Conservation (phyloP, 2,329 filamentous ascomycete genomes). For the Sporothrix curviconia region DNA sequence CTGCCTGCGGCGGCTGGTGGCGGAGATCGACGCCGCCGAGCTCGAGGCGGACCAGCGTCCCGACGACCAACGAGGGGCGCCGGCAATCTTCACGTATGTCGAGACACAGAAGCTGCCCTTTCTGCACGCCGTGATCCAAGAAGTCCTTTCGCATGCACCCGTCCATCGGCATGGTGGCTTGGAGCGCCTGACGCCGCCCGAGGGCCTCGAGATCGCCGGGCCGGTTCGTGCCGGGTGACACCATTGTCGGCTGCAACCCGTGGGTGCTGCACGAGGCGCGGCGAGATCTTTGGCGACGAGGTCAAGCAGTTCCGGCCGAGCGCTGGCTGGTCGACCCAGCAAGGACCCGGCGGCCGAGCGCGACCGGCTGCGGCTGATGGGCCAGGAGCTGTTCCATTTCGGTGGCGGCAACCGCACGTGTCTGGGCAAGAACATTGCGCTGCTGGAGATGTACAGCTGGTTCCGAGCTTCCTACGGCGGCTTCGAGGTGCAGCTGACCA, state of each 20-base stretch:
- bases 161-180: slow-evolving; percentile 8
- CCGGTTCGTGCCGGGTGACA: slow-evolving; percentile 26
- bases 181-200: slow-evolving; percentile 5
- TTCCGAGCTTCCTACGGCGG: slow-evolving; percentile 31
- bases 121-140: slow-evolving; percentile 41
- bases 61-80: too few species aligned
- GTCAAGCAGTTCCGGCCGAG: slow-evolving; percentile 35
- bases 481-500: slow-evolving; percentile 29
- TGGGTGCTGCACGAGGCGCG: slow-evolving; percentile 32
- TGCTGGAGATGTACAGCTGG: slow-evolving; percentile 37
- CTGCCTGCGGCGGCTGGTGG: background rate
- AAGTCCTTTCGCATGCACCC: slow-evolving; percentile 42
- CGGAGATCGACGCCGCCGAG: slow-evolving; percentile 1
- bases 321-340: slow-evolving; percentile 33
- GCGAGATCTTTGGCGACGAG: slow-evolving; percentile 28
- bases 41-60: background rate
- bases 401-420: slow-evolving; percentile 31
- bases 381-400: slow-evolving; percentile 10
- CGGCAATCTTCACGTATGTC: background rate
- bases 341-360: slow-evolving; percentile 25
- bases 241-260: slow-evolving; percentile 30
- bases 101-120: slow-evolving; percentile 33
- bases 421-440: slow-evolving; percentile 37
- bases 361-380: background rate
- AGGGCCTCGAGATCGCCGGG: slow-evolving; percentile 18